Percentiles rank a stretch among this genome's conserved stretches.
Evolutionary conservation across 345 rosid species (phyloP).

Genomic region (Moricandia arvensis): DNA sequence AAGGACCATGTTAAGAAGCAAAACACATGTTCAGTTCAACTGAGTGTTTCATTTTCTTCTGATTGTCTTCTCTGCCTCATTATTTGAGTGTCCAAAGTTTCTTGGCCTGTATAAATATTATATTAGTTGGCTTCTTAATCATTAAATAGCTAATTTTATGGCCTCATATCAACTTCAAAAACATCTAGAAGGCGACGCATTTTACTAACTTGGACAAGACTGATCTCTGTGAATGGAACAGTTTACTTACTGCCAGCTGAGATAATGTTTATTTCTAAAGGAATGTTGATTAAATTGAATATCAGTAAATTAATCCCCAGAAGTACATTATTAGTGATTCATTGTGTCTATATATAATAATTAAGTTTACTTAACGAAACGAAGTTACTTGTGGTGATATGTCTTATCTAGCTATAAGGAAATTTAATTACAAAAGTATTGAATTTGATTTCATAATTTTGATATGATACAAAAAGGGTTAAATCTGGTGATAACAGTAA

Average conservation of each 20-base stretch:
- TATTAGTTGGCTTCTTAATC: constrained; percentile 14
- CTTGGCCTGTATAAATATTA: constrained; percentile 10
- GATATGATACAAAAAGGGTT: too few species aligned
- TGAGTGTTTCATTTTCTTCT: constrained; percentile 35
- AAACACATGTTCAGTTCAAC: constrained; percentile 38
- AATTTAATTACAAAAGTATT: too few species aligned
- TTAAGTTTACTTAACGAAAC: background rate
- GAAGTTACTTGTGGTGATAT: too few species aligned
- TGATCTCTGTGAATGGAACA: constrained; percentile 34
- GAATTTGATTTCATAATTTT: too few species aligned
- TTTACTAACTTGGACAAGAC: constrained; percentile 21
- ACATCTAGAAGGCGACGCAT: constrained; percentile 24
- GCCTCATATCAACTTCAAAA: constrained; percentile 16
- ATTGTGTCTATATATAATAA: background rate
- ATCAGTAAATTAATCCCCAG: too few species aligned
- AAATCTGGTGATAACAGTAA: too few species aligned
- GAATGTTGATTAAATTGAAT: background rate
- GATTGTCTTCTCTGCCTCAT: constrained; percentile 33
- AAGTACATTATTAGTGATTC: background rate
- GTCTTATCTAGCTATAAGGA: too few species aligned
- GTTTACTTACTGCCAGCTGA: constrained; percentile 24
- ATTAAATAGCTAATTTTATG: constrained; percentile 2
- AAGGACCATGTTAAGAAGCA: constrained; percentile 31
- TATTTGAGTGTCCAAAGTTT: constrained; percentile 17
- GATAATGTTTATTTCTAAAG: constrained; percentile 21